Evolutionary conservation across 352 stramenopile genomes (phyloP).

Genomic region (Phytopythium chamaehyphon): DNA sequence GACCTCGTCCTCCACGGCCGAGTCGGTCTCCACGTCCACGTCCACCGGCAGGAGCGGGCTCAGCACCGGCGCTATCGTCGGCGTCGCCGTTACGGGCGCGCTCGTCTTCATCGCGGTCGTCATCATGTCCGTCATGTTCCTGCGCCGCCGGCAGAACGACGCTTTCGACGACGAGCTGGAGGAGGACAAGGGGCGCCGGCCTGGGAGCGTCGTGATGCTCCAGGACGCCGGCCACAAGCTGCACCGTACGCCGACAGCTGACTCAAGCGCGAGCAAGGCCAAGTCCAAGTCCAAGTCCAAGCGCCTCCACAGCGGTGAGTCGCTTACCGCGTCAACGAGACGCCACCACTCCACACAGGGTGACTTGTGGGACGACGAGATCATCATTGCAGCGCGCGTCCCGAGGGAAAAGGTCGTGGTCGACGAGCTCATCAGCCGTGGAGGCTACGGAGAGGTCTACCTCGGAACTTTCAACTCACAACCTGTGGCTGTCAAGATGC

Average conservation of each 20-base stretch:
- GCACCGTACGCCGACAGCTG: constrained; percentile 5
- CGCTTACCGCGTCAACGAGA: constrained; percentile 12
- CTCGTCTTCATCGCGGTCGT: not conserved
- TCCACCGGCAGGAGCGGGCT: not conserved
- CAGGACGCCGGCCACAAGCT: constrained; percentile 12
- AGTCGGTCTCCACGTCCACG: not conserved
- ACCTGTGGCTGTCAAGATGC: constrained; percentile 43
- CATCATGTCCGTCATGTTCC: not conserved
- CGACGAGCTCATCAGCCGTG: constrained; percentile 34
- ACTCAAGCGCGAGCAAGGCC: not conserved
- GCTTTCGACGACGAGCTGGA: not conserved
- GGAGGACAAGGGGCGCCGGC: not conserved
- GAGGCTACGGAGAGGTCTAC: constrained; percentile 58
- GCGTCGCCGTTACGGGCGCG: not conserved
- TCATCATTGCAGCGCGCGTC: constrained; percentile 34
- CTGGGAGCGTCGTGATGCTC: constrained; percentile 7
- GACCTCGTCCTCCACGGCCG: not conserved
- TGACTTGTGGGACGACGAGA: constrained; percentile 34
- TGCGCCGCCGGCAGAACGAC: not conserved
- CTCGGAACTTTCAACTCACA: constrained; percentile 26
- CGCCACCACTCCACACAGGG: constrained; percentile 25
- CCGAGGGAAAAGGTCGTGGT: constrained; percentile 35
- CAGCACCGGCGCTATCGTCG: constrained; percentile 1
- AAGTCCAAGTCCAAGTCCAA: constrained; percentile 4
- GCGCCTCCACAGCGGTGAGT: constrained; percentile 2